Base-by-base conservation (phyloP, 2,329 filamentous ascomycete species). In the Catunica adiposa region DNA sequence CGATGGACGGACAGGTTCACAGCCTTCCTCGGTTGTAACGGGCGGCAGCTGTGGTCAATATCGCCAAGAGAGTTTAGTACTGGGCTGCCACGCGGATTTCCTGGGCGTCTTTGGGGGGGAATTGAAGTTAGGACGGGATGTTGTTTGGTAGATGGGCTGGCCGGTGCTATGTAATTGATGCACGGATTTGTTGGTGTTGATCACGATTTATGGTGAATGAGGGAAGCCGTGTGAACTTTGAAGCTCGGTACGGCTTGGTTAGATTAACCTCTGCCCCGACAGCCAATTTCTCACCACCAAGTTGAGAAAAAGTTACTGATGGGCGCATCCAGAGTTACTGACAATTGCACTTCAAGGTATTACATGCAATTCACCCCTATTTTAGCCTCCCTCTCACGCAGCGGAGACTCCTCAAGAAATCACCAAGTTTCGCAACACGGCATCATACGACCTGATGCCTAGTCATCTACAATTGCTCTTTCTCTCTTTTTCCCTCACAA, bases 351-450 rank as follows among this genome's bases (percentile, higher is more conserved):
- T 15, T 4, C 15, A n/a, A 11, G 44, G 3, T 48, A 48, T 48
- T 25, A 26, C 17, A 48, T 48, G 9, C 22, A 23, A 48, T 48
- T 48, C 44, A 48, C 44, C 44, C 44, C 44, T 48, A 48, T 48
- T 48, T 25, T 14, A 48, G 20, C 23, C 44, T 48, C 8, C 29
- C 5, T 34, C 11, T 34, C 29, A 11, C 5, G 29, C 29, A n/a
- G 5, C 29, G 11, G 11, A 34, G 29, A 34, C 29, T 34, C 29
- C 29, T 5, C 11, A 11, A 34, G 29, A 34, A 34, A 34, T 34
- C 5, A 34, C 11, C 29, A 34, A n/a, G 29, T 34, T 34, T 5
- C 11, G 29, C 29, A 34, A 34, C 29, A 34, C n/a, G n/a, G n/a
- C n/a, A n/a, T n/a, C n/a, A n/a, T n/a, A n/a, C n/a, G 29, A 34